Percentiles rank a stretch among this genome's conserved stretches.
These are phyloP conservation scores for Cajanus cajan DNA, from an alignment of 306 rosid genomes.

Conservation along the genomic window DNA sequence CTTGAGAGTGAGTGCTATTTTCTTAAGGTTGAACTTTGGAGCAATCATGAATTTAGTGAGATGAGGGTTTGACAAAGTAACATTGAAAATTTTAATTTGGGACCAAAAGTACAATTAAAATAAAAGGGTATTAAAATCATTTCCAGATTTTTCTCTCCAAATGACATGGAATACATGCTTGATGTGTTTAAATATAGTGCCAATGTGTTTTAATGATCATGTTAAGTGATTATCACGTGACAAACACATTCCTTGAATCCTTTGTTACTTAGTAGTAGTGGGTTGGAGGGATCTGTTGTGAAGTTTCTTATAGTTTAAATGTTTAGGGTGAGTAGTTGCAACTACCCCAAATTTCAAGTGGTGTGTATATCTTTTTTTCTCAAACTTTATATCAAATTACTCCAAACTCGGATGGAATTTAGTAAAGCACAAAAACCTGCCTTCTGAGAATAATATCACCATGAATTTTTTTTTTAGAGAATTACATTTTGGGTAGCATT, in stretches of 20 bases:
- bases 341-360: neutral
- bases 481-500: neutral
- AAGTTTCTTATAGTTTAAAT: neutral
- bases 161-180: neutral
- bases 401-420: neutral
- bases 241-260: neutral
- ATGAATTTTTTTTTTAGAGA: neutral
- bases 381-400: neutral
- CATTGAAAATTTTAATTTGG: neutral
- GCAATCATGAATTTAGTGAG: neutral
- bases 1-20: neutral
- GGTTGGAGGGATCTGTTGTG: neutral
- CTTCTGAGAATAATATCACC: neutral
- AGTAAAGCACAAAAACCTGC: neutral
- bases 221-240: neutral
- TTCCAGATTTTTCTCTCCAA: neutral
- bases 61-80: neutral
- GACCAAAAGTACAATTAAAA: neutral
- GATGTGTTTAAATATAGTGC: neutral
- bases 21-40: conserved; percentile 8
- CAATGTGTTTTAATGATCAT: neutral
- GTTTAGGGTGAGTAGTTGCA: neutral
- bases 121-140: neutral
- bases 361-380: neutral
- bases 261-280: neutral